Evolutionary conservation across 768 basidiomycete species (phyloP).

Genomic region (Amanita pseudoporphyria): DNA sequence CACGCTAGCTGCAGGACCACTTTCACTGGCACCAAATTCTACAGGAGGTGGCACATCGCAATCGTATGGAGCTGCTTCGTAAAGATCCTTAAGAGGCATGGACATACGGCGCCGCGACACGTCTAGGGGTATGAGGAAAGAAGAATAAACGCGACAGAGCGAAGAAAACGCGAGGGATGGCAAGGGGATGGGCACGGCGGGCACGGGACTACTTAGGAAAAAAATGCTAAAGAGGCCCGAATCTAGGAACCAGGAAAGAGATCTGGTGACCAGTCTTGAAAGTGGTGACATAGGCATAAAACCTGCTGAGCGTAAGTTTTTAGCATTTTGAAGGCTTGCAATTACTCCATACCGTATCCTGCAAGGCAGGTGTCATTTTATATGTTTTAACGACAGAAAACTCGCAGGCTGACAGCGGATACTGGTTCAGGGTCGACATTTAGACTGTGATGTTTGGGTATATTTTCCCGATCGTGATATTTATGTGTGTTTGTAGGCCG

Average conservation of each 20-base stretch:
- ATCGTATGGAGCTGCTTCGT: no score
- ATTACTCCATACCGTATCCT: no score
- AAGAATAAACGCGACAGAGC: no score
- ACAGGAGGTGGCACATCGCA: not conserved
- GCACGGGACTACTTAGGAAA: not conserved
- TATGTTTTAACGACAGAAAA: no score
- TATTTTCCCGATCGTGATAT: not conserved
- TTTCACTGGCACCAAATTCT: not conserved
- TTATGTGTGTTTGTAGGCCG: not conserved
- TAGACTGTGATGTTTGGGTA: not conserved
- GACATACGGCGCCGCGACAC: no score
- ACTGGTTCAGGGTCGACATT: no score
- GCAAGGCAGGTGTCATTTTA: no score
- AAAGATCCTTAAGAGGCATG: no score
- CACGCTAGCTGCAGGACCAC: not conserved
- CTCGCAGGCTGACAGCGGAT: no score
- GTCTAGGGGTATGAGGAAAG: no score
- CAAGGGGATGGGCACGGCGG: not conserved
- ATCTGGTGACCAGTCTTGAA: constrained; percentile 1
- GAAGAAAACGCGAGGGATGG: not conserved
- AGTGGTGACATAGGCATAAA: not conserved
- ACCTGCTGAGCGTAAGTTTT: no score
- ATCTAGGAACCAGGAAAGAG: constrained; percentile 1
- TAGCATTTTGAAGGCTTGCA: no score
- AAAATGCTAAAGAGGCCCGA: not conserved